Evolutionary conservation across 2,329 filamentous ascomycete genomes (phyloP), one percentile per base, ranked within the genome.

Genomic region (Beauveria sp.): DNA sequence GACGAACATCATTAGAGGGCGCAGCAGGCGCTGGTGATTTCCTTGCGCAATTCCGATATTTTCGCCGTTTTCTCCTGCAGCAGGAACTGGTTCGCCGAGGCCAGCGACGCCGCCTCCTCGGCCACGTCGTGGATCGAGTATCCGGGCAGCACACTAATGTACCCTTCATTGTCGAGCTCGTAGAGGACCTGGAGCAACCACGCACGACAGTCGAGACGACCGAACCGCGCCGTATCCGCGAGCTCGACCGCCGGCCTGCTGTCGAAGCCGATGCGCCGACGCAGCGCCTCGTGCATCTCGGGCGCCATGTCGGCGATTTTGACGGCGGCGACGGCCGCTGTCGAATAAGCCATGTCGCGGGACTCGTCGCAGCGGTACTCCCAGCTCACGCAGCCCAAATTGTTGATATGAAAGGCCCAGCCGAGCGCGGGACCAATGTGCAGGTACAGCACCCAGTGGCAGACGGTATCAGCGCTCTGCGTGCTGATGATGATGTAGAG

Each of bases 121-220:
- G 43, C 57, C n/a, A 59, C 28, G 50, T 59, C 50, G n/a, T 51
- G 12, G 40, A 59, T 41, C 26, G 48, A 53, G 30, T 59, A 59
- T 10, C 57, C 50, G 14, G 57, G 57, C 48, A 30, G 50, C 40
- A 59, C 57, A 46, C 57, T 59, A 54, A 64, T 61, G 54, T 63
- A 64, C 20, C 63, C 63, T 61, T 64, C 63, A 48, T 62, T 62
- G 20, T 62, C 63, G 12, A 64, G 57, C 56, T 62, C 62, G 48
- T 48, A 57, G 37, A 63, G 50, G 44, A 59, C 63, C 54, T 61
- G 59, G 52, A 61, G 54, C 50, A 62, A 37, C 63, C 63, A 64
- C 3, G 60, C 40, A 28, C 60, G 62, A 37, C 59, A 61, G 47
- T 22, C 44, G 40, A 63, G 61, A 14, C 40, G 57, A 6, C 60